Evolutionary conservation across 805 yeast species (phyloP).

Genomic region (Teunomyces kruisii): DNA sequence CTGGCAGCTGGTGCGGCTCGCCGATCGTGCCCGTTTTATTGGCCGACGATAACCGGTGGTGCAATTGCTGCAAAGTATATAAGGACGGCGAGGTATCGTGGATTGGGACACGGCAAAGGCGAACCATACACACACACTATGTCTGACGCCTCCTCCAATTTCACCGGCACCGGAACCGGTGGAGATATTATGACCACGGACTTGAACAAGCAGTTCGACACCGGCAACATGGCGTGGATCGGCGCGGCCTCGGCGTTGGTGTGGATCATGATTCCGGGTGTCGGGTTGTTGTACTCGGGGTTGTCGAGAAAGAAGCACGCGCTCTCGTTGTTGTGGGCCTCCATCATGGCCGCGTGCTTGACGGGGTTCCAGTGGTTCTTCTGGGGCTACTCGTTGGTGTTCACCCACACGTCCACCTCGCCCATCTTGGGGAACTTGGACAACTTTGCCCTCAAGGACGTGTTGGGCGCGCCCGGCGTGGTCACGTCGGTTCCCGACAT

Average conservation of each 20-base stretch:
- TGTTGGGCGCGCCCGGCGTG: slow-evolving; percentile 76
- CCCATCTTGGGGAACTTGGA: slow-evolving; percentile 77
- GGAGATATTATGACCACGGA: slow-evolving; percentile 76
- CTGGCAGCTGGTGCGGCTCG: no score
- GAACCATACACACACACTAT: slow-evolving; percentile 3
- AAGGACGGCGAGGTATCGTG: no score
- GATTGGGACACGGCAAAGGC: no score
- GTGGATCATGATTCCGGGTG: slow-evolving; percentile 96
- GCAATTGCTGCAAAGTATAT: no score
- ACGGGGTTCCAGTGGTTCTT: slow-evolving; percentile 95
- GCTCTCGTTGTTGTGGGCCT: slow-evolving; percentile 90
- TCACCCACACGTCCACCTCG: slow-evolving; percentile 63
- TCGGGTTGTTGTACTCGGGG: slow-evolving; percentile 91
- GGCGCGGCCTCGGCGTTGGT: slow-evolving; percentile 77
- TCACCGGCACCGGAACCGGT: slow-evolving; percentile 67
- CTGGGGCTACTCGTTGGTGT: slow-evolving; percentile 94
- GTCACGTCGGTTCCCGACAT: slow-evolving; percentile 81
- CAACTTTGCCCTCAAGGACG: slow-evolving; percentile 78
- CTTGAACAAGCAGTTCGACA: slow-evolving; percentile 66
- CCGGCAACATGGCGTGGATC: slow-evolving; percentile 84
- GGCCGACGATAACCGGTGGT: no score
- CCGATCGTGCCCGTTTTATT: no score
- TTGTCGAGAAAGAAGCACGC: slow-evolving; percentile 94
- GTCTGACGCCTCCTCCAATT: slow-evolving; percentile 16
- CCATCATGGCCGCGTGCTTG: slow-evolving; percentile 82